phyloP scores from a whole-genome alignment of 2,329 filamentous ascomycete genomes.

The Penicillium sp. region DNA sequence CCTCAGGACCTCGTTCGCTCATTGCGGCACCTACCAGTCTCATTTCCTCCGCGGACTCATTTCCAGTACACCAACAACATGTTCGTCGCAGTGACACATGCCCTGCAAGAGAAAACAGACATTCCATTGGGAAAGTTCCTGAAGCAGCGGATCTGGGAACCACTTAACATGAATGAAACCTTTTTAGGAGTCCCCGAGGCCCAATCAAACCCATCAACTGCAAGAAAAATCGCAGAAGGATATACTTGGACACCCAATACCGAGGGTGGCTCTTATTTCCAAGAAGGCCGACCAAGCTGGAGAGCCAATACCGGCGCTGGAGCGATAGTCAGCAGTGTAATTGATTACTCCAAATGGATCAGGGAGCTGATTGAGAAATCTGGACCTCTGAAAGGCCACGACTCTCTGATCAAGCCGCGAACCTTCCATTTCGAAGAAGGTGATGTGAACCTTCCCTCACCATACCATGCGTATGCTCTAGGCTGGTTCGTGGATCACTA shows the following conservation, averaged over 20 bases:
- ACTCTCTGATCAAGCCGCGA: conserved; percentile 14
- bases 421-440: conserved; percentile 5
- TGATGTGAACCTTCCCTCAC: conserved; percentile 9
- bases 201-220: conserved; percentile 1
- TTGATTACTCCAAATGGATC: conserved; percentile 27
- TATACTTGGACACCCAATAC: conserved; percentile 20
- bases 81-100: conserved; percentile 23
- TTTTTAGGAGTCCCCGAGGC: conserved; percentile 21
- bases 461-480: conserved; percentile 20
- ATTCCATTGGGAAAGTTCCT: conserved; percentile 13
- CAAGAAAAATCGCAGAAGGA: conserved; percentile 13
- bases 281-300: conserved; percentile 18
- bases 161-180: conserved; percentile 23
- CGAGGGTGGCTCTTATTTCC: conserved; percentile 8
- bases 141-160: conserved; percentile 23
- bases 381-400: conserved; percentile 18
- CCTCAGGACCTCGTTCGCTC: conserved; percentile 19
- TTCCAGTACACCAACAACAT: conserved; percentile 27
- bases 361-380: conserved; percentile 19
- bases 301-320: conserved; percentile 19
- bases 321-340: conserved; percentile 26
- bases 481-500: conserved; percentile 26
- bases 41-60: conserved; percentile 16
- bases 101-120: conserved; percentile 14
- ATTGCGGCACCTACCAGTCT: conserved; percentile 19